A percentile compares a stretch with the other conserved stretches of the same genome.
phyloP scores from a whole-genome alignment of 495 filamentous ascomycete genomes.

The Trichoderma erinaceum region DNA sequence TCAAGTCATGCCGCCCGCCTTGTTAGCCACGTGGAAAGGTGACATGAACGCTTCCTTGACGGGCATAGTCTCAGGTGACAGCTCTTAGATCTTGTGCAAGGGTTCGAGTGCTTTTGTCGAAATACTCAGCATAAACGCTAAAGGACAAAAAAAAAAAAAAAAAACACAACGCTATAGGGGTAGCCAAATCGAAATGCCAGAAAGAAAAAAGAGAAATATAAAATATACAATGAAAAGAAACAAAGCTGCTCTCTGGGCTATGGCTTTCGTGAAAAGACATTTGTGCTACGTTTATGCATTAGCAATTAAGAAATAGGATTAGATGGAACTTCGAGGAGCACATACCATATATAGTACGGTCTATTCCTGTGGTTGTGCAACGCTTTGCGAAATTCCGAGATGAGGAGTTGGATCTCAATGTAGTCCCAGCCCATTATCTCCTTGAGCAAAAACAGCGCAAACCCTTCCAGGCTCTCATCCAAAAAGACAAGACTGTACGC shows the following conservation, averaged over 20 bases:
- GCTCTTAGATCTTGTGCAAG: too few species aligned
- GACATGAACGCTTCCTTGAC: too few species aligned
- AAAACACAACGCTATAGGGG: neutral
- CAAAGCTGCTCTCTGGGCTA: neutral
- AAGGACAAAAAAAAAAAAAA: neutral
- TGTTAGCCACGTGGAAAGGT: too few species aligned
- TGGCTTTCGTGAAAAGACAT: constrained; percentile 8
- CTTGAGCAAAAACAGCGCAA: constrained; percentile 27
- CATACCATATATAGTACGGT: constrained; percentile 9
- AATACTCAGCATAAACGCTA: neutral
- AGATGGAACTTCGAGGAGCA: too few species aligned
- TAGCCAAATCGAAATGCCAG: too few species aligned
- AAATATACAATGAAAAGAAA: neutral
- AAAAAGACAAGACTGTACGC: constrained; percentile 25
- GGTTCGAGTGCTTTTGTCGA: neutral
- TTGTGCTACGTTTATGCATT: neutral
- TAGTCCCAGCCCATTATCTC: constrained; percentile 27
- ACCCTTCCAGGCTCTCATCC: constrained; percentile 30
- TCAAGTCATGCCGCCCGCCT: too few species aligned
- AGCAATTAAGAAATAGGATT: too few species aligned
- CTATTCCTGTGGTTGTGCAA: constrained; percentile 14
- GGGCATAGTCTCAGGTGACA: too few species aligned
- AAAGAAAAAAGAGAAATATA: too few species aligned
- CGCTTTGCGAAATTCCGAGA: constrained; percentile 26
- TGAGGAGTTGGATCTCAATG: constrained; percentile 28